Conservation (phyloP, 108 stramenopile species). For the Schizochytrium sp. region DNA sequence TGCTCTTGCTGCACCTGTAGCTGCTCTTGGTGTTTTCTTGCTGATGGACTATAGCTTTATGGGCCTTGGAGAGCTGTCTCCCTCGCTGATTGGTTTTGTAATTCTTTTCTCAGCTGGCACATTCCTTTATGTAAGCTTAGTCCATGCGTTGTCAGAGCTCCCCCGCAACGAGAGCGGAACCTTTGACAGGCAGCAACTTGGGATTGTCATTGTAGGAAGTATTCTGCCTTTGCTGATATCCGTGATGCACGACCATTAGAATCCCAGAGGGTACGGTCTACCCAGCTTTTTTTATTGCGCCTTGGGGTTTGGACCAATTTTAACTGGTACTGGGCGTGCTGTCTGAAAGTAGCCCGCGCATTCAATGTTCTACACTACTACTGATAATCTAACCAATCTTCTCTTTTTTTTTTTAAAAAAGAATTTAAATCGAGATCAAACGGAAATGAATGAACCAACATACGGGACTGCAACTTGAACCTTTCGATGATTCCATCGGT, state of each 20-base stretch:
- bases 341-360: no score
- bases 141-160: constrained; percentile 44
- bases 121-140: constrained; percentile 46
- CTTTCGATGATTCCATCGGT: no score
- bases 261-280: background rate
- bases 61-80: background rate
- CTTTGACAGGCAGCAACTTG: background rate
- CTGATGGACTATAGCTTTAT: background rate
- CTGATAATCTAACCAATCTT: no score
- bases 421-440: no score
- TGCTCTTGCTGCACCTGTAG: background rate
- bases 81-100: background rate
- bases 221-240: background rate
- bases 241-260: background rate
- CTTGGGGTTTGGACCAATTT: no score
- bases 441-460: no score
- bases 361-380: no score
- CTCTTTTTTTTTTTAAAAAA: no score
- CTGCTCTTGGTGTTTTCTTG: background rate
- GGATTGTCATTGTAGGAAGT: background rate
- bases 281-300: no score
- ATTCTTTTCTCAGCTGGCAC: constrained; percentile 45
- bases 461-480: no score
- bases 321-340: no score
- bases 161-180: constrained; percentile 7